A percentile compares a stretch with the other conserved stretches of the same genome.
Conservation (phyloP, 2,329 filamentous ascomycete species). For the Bertia moriformis region DNA sequence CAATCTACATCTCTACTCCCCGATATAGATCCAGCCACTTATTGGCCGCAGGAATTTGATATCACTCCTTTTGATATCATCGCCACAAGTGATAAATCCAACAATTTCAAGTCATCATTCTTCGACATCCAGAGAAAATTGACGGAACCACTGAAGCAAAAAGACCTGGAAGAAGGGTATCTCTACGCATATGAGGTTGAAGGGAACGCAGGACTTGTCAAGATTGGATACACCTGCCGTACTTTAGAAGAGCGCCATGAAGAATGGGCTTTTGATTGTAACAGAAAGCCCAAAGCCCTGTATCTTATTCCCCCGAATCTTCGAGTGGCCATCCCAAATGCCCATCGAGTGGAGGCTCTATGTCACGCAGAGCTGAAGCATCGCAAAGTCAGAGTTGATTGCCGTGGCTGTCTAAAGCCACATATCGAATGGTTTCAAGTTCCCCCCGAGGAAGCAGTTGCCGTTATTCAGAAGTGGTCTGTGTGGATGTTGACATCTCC, state of each 20-base stretch:
- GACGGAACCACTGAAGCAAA: not conserved
- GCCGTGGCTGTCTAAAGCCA: conserved; percentile 2
- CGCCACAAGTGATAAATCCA: not conserved
- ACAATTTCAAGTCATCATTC: not conserved
- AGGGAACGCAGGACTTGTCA: conserved; percentile 2
- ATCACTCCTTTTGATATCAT: not conserved
- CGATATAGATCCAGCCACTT: not conserved
- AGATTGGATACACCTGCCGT: conserved; percentile 1
- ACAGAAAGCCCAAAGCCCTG: not conserved
- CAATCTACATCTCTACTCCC: not conserved
- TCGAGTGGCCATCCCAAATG: not conserved
- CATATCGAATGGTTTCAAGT: conserved; percentile 4
- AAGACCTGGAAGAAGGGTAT: conserved; percentile 1
- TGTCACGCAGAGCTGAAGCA: conserved; percentile 3
- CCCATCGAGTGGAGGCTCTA: conserved; percentile 2
- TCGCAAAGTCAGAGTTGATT: conserved; percentile 2
- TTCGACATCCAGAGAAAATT: not conserved
- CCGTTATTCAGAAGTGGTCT: conserved; percentile 2
- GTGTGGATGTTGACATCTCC: conserved; percentile 2
- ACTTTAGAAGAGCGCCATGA: not conserved
- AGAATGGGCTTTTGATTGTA: not conserved
- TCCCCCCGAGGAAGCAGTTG: conserved; percentile 1
- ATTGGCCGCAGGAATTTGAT: not conserved
- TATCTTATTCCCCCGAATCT: not conserved
- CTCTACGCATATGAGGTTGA: conserved; percentile 3